Evolutionary conservation across 805 yeast species (phyloP).

Genomic region (Barnettozyma wickerhamii): DNA sequence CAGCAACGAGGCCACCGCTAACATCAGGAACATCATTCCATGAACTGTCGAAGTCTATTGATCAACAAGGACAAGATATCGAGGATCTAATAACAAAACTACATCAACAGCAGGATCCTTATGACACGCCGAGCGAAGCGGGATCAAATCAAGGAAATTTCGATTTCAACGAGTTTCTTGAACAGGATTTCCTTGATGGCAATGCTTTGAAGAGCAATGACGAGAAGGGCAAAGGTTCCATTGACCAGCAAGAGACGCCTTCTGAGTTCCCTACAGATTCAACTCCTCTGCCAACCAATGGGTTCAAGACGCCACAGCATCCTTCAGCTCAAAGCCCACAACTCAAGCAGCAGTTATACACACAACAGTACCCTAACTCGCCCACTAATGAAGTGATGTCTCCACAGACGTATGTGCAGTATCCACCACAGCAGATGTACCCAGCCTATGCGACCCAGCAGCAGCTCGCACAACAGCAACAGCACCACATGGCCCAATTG

Average conservation of each 20-base stretch:
- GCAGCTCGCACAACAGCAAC: neutral
- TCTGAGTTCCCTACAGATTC: too few relatives aligned
- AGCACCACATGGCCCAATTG: neutral
- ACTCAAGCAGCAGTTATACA: neutral
- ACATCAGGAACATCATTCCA: conserved; percentile 5
- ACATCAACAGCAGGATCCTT: conserved; percentile 9
- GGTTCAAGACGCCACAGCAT: neutral
- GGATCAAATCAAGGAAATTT: conserved; percentile 9
- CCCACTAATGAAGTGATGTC: too few relatives aligned
- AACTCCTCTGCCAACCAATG: too few relatives aligned
- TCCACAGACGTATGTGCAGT: too few relatives aligned
- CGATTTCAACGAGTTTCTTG: conserved; percentile 24
- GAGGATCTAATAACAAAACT: conserved; percentile 22
- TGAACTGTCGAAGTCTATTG: conserved; percentile 20
- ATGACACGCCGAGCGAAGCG: neutral
- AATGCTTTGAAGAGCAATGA: neutral
- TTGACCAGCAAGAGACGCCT: too few relatives aligned
- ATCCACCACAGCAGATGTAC: neutral
- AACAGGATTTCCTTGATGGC: conserved; percentile 2
- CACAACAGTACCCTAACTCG: neutral
- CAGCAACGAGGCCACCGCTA: neutral
- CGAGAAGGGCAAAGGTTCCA: too few relatives aligned
- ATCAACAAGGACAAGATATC: conserved; percentile 24
- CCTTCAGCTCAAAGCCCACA: neutral
- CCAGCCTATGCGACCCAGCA: neutral